Percentiles rank a stretch among this genome's conserved stretches.
phyloP scores from a whole-genome alignment of 768 basidiomycete genomes.

The Mycena haematopus region DNA sequence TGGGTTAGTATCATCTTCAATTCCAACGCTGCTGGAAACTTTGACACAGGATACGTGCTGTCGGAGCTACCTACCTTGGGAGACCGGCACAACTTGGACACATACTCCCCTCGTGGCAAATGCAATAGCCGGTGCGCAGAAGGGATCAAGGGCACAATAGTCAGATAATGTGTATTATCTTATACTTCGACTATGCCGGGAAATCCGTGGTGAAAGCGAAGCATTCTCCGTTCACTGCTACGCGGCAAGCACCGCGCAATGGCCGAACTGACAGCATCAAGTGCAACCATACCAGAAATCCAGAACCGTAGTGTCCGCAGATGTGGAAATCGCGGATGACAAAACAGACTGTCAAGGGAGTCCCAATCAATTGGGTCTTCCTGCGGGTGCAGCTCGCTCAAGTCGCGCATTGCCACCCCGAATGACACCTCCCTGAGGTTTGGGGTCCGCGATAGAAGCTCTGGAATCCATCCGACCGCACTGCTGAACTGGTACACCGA shows the following conservation, averaged over 20 bases:
- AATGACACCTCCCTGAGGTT: conserved; percentile 18
- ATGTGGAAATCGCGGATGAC: conserved; percentile 13
- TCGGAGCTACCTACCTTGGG: conserved; percentile 40
- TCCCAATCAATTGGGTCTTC: conserved; percentile 29
- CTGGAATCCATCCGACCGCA: conserved; percentile 26
- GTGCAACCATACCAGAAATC: conserved; percentile 13
- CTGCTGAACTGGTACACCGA: conserved; percentile 30
- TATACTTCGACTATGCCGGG: conserved; percentile 8
- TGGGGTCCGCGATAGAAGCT: conserved; percentile 17
- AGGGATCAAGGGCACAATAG: conserved; percentile 26
- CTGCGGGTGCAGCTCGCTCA: conserved; percentile 21
- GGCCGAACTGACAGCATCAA: conserved; percentile 3
- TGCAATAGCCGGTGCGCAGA: conserved; percentile 36
- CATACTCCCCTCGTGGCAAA: conserved; percentile 48
- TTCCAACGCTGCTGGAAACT: conserved; percentile 55
- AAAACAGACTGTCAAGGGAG: conserved; percentile 24
- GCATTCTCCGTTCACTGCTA: conserved; percentile 12
- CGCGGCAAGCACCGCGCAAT: conserved; percentile 12
- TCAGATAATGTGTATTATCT: background rate
- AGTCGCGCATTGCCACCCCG: conserved; percentile 21
- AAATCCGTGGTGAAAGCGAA: conserved; percentile 16
- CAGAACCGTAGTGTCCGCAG: conserved; percentile 21
- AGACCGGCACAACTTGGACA: conserved; percentile 43
- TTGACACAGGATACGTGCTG: conserved; percentile 48
- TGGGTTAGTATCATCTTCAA: conserved; percentile 41